Conservation (phyloP, 768 basidiomycete genomes). For the Asterophora parasitica region DNA sequence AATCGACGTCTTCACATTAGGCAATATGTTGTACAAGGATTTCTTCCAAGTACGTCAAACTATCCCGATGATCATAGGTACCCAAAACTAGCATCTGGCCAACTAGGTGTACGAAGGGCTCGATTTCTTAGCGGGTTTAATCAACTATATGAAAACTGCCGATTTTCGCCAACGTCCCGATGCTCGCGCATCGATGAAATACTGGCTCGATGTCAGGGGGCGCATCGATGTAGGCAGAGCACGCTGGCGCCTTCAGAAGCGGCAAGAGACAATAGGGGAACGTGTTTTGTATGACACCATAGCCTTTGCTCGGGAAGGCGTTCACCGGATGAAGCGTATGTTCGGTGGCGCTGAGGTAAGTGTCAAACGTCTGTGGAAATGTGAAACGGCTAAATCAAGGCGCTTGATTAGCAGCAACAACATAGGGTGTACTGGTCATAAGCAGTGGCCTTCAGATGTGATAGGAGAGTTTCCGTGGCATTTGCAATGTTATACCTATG, state of each 20-base stretch:
- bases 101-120: slow-evolving; percentile 16
- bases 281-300: too few species aligned
- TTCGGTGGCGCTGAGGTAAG: background rate
- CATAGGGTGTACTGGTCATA: background rate
- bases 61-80: slow-evolving; percentile 3
- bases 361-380: background rate
- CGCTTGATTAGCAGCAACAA: too few species aligned
- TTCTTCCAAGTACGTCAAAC: slow-evolving; percentile 16
- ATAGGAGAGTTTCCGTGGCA: too few species aligned
- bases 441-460: too few species aligned
- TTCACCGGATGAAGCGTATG: too few species aligned
- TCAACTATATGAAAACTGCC: slow-evolving; percentile 21
- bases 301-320: too few species aligned
- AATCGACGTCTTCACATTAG: too few species aligned
- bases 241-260: slow-evolving; percentile 10
- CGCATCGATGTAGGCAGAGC: background rate
- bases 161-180: slow-evolving; percentile 17
- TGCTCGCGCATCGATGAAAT: slow-evolving; percentile 17
- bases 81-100: slow-evolving; percentile 9
- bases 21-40: too few species aligned
- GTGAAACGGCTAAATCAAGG: too few species aligned
- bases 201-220: slow-evolving; percentile 17
- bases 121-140: slow-evolving; percentile 22
- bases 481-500: too few species aligned
- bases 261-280: too few species aligned